Percentiles rank a stretch among this genome's conserved stretches.
phyloP scores from a whole-genome alignment of 139 green algal genomes.

The Chlorella sp. region DNA sequence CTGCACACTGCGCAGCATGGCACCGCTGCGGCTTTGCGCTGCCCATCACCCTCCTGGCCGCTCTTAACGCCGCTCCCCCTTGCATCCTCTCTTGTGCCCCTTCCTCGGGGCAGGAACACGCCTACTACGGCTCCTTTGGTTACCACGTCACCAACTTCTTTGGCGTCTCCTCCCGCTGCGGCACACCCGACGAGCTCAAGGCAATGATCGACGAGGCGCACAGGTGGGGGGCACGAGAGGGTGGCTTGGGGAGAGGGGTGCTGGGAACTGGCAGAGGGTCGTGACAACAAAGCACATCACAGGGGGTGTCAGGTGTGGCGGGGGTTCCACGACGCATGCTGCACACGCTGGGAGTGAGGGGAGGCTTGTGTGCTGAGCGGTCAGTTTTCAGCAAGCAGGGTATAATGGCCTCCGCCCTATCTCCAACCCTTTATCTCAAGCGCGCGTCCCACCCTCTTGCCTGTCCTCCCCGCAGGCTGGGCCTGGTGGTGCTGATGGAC shows the following conservation, averaged over 20 bases:
- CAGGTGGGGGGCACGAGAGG: slow-evolving; percentile 23
- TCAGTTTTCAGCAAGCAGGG: too few relatives aligned
- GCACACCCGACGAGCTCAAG: slow-evolving; percentile 99
- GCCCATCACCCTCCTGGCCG: neutral
- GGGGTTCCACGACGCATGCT: too few relatives aligned
- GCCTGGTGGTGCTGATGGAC: slow-evolving; percentile 89
- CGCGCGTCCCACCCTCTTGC: neutral
- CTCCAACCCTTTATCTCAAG: too few relatives aligned
- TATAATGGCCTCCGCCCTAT: too few relatives aligned
- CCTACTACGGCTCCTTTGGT: slow-evolving; percentile 92
- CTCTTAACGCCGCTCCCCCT: neutral
- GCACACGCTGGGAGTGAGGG: too few relatives aligned
- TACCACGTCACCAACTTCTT: slow-evolving; percentile 98
- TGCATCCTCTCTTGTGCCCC: neutral
- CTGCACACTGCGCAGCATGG: too few relatives aligned
- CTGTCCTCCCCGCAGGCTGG: slow-evolving; percentile 69
- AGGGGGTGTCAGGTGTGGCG: too few relatives aligned
- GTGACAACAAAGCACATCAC: too few relatives aligned
- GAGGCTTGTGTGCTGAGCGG: too few relatives aligned
- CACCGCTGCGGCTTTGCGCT: neutral
- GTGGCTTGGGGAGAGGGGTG: neutral
- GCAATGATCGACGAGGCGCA: slow-evolving; percentile 94
- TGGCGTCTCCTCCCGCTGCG: slow-evolving; percentile 86
- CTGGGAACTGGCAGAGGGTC: neutral
- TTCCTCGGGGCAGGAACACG: slow-evolving; percentile 85